Conservation (phyloP, 495 filamentous ascomycete genomes). For the Hyaloscypha variabilis region DNA sequence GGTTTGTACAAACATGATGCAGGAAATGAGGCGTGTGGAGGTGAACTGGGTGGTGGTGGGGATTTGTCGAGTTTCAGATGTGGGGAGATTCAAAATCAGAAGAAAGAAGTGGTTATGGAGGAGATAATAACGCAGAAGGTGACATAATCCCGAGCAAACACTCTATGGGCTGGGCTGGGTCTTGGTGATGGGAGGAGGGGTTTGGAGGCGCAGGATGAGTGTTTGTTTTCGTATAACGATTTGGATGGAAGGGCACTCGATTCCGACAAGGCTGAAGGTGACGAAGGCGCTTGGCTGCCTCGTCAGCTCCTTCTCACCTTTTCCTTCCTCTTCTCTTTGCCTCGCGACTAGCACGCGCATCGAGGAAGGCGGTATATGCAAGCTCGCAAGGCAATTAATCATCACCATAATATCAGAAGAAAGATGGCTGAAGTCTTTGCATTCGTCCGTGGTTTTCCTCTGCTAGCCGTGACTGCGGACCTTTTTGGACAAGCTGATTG, state of each 20-base stretch:
- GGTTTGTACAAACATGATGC: conserved; percentile 26
- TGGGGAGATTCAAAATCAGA: not conserved
- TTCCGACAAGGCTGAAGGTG: too few relatives aligned
- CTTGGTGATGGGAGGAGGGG: not conserved
- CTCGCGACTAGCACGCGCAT: not conserved
- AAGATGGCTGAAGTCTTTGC: not conserved
- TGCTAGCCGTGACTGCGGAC: not conserved
- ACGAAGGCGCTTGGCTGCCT: not conserved
- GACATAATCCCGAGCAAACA: conserved; percentile 1
- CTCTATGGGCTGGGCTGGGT: not conserved
- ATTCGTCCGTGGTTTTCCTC: not conserved
- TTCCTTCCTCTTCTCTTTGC: not conserved
- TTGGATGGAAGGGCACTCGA: too few relatives aligned
- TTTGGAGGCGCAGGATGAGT: not conserved
- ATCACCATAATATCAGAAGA: not conserved
- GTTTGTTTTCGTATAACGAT: not conserved
- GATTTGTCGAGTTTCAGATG: conserved; percentile 8
- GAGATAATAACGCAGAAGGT: conserved; percentile 2
- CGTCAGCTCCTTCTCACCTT: not conserved
- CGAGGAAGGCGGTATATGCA: not conserved
- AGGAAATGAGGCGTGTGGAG: conserved; percentile 18
- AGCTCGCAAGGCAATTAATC: not conserved
- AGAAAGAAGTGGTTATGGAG: not conserved
- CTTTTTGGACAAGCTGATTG: conserved; percentile 1
- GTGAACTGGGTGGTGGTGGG: conserved; percentile 13